Evolutionary conservation across 1,284 basidiomycete species (phyloP), one percentile per base, ranked within the genome.

Genomic region (Retiboletus fuscus): DNA sequence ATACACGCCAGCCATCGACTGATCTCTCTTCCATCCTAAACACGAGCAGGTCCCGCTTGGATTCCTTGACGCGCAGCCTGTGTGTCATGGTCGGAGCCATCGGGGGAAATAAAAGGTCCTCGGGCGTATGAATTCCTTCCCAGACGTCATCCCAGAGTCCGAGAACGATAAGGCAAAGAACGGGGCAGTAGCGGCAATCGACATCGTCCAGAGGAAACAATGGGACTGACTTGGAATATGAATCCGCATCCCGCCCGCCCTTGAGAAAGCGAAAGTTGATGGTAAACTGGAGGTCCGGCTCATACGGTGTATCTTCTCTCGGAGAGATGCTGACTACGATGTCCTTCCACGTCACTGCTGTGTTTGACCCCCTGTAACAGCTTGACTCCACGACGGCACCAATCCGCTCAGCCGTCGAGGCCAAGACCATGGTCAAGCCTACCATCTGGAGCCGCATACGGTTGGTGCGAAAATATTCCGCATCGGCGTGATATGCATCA

Each of bases 351-450:
- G 16, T 49, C 30, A 68, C 30, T 30, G 41, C 22, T 3, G 16
- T n/a, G 30, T 64, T 58, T 3, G 43, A 41, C 3, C 67, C 53
- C 5, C 43, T 43, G 53, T 68, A 68, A 30, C 43, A 57, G 39
- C 16, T 68, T 11, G 61, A 68, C 53, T 68, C 67, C 5, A 67
- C 41, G 41, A 67, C 3, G 12, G 60, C 51, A 2, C 66, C 60
- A 11, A 62, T 28, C 11, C 60, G 41, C 18, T 67, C 66, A 3
- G 66, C 15, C 3, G 66, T 44, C 5, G 55, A 13, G 49, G 57
- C 11, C 58, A 60, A 34, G 3, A 62, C 13, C 49, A 53, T n/a
- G 24, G 41, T 53, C 2, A 67, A 10, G 41, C 26, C 20, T 20
- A 3, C 16, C 60, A 67, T 61, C 26, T 67, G 66, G 26, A 67